Conservation (phyloP, 352 stramenopile genomes). For the Phytophthora foliorum region DNA sequence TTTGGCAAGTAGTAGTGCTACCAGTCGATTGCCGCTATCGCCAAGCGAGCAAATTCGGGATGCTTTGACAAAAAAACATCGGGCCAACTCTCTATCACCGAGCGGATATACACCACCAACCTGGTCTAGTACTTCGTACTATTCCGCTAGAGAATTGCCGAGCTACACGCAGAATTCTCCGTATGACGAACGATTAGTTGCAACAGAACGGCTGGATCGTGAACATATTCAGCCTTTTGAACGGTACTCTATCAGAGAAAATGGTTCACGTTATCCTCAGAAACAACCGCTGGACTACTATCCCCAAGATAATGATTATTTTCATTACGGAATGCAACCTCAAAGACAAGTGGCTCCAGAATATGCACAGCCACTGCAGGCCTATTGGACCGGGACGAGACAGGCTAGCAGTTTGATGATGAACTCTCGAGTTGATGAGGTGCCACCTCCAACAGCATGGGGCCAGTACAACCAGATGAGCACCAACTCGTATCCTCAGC, state of each 20-base stretch:
- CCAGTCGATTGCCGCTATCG: constrained; percentile 48
- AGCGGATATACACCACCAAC: constrained; percentile 8
- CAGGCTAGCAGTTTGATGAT: constrained; percentile 1
- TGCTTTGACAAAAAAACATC: constrained; percentile 52
- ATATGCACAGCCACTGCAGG: constrained; percentile 20
- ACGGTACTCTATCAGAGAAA: constrained; percentile 16
- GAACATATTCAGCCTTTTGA: constrained; percentile 30
- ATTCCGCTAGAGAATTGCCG: constrained; percentile 49
- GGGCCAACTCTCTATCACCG: constrained; percentile 31
- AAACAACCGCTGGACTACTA: constrained; percentile 25
- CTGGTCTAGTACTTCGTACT: constrained; percentile 20
- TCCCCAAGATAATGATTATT: constrained; percentile 15
- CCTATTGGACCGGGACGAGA: constrained; percentile 12
- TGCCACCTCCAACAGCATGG: constrained; percentile 11
- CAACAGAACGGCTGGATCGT: constrained; percentile 51
- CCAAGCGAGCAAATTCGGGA: constrained; percentile 68
- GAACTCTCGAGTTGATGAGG: constrained; percentile 3
- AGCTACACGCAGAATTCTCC: constrained; percentile 27
- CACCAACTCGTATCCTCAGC: constrained; percentile 12
- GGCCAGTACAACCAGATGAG: constrained; percentile 14
- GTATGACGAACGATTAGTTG: constrained; percentile 34
- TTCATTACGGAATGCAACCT: constrained; percentile 20
- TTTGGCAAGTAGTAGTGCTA: constrained; percentile 17
- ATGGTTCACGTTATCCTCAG: constrained; percentile 15
- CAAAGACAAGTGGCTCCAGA: constrained; percentile 18